Conservation (phyloP, 768 basidiomycete species). For the Russula brevipes region DNA sequence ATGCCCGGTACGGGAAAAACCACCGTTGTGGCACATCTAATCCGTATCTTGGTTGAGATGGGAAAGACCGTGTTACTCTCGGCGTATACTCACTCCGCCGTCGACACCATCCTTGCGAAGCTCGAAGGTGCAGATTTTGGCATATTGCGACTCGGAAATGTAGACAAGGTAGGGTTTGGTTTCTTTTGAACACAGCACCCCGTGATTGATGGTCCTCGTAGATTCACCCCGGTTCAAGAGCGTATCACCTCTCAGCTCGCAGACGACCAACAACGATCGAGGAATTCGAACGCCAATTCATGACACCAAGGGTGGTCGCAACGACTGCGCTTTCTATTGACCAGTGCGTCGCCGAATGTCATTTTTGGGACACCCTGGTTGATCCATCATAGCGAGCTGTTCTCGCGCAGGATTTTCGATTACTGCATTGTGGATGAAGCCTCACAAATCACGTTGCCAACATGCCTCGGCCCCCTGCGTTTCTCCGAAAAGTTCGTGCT, state of each 20-base stretch:
- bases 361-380: not conserved
- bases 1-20: slow-evolving; percentile 99
- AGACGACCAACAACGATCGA: slow-evolving; percentile 62
- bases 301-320: slow-evolving; percentile 89
- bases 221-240: slow-evolving; percentile 78
- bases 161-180: slow-evolving; percentile 66
- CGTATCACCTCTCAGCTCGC: slow-evolving; percentile 60
- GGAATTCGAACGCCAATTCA: slow-evolving; percentile 74
- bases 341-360: slow-evolving; percentile 55
- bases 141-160: slow-evolving; percentile 82
- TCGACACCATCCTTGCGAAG: slow-evolving; percentile 93
- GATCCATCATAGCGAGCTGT: slow-evolving; percentile 59
- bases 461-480: slow-evolving; percentile 88
- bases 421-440: slow-evolving; percentile 99
- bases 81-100: slow-evolving; percentile 96
- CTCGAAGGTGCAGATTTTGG: slow-evolving; percentile 58
- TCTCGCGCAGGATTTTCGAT: slow-evolving; percentile 81
- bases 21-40: slow-evolving; percentile 86
- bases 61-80: slow-evolving; percentile 87
- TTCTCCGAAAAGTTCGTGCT: slow-evolving; percentile 89
- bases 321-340: slow-evolving; percentile 93
- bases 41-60: slow-evolving; percentile 66
- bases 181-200: not conserved
- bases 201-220: slow-evolving; percentile 31
- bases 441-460: slow-evolving; percentile 94